Base-by-base conservation (phyloP, 2,329 filamentous ascomycete species). In the Botrytis hyacinthi region DNA sequence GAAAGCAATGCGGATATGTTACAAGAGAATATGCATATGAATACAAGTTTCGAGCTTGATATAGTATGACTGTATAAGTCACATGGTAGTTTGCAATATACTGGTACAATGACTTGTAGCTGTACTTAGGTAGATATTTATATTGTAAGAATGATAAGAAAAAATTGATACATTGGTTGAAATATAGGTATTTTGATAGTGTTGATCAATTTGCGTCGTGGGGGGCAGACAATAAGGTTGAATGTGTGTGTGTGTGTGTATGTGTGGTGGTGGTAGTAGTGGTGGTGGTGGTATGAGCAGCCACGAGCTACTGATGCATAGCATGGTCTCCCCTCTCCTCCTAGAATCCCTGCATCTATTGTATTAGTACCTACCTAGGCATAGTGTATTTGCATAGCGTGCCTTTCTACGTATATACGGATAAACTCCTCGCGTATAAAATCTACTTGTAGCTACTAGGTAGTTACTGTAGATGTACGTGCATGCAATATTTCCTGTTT, bases 251-350 rank as follows among this genome's bases (percentile, higher is more conserved):
- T 42, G 40, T 42, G 40, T 42, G 40, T 42, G 16, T 42, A 16
- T 42, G 42, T 14, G 20, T 37, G 54, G 16, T 18, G 54, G 54
- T 29, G 18, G 20, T 26, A 18, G n/a, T 16, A 14, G n/a, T n/a
- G 14, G 18, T 32, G 29, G 12, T 26, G 12, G 22, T 40, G 59
- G 35, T 26, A 40, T 61, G 59, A 16, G 10, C 35, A 61, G 59
- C 59, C 59, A 61, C 59, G 59, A 61, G 59, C 59, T 61, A 61
- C 35, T 61, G 59, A 61, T 61, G 59, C 32, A 60, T 61, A 61
- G 59, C 35, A 40, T n/a, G 35, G 60, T 40, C 35, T 40, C 12
- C 29, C 12, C 26, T 22, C 22, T 61, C 59, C 29, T 22, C 26
- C 5, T 12, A 40, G 7, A 61, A 61, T 40, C 59, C 60, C 60